Evolutionary conservation across 2,329 filamentous ascomycete species (phyloP).

Genomic region (Fusarium abutilonis): DNA sequence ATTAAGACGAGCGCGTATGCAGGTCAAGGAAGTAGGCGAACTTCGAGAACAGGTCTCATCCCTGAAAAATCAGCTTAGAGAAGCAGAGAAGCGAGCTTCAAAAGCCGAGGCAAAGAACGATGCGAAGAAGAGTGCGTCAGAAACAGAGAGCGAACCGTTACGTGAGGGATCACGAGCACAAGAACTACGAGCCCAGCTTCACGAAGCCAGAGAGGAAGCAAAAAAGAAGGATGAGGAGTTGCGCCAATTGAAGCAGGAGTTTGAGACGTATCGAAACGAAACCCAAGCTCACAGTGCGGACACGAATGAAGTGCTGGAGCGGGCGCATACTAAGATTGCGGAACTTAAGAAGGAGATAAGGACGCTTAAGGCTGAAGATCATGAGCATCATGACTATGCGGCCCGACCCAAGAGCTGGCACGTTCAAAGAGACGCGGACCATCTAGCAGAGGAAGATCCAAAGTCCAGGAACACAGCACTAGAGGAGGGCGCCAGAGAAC

Average conservation of each 20-base stretch:
- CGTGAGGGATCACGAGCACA: slow-evolving; percentile 45
- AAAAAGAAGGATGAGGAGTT: slow-evolving; percentile 61
- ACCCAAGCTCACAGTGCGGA: slow-evolving; percentile 65
- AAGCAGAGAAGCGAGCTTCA: slow-evolving; percentile 56
- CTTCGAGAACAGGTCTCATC: slow-evolving; percentile 64
- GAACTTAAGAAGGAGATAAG: slow-evolving; percentile 65
- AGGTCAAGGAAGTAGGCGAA: slow-evolving; percentile 62
- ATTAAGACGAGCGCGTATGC: slow-evolving; percentile 63
- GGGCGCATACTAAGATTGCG: slow-evolving; percentile 66
- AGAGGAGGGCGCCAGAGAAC: slow-evolving; percentile 6
- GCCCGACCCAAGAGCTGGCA: slow-evolving; percentile 48
- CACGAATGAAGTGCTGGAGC: slow-evolving; percentile 63
- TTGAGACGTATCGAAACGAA: slow-evolving; percentile 63
- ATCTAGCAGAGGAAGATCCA: slow-evolving; percentile 18
- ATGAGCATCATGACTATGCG: slow-evolving; percentile 22
- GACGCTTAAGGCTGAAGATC: slow-evolving; percentile 52
- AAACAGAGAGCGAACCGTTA: slow-evolving; percentile 38
- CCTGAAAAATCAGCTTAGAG: slow-evolving; percentile 62
- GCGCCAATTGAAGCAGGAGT: slow-evolving; percentile 61
- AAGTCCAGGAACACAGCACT: background rate
- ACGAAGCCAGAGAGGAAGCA: slow-evolving; percentile 56
- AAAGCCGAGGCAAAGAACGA: slow-evolving; percentile 48
- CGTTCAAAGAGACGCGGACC: slow-evolving; percentile 33
- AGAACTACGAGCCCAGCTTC: slow-evolving; percentile 56
- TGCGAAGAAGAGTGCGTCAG: slow-evolving; percentile 40